Percentiles rank a stretch among this genome's conserved stretches.
These are phyloP conservation scores for Chlamydomonas sp. DNA, from an alignment of 139 green algal species.

Conservation along the genomic window DNA sequence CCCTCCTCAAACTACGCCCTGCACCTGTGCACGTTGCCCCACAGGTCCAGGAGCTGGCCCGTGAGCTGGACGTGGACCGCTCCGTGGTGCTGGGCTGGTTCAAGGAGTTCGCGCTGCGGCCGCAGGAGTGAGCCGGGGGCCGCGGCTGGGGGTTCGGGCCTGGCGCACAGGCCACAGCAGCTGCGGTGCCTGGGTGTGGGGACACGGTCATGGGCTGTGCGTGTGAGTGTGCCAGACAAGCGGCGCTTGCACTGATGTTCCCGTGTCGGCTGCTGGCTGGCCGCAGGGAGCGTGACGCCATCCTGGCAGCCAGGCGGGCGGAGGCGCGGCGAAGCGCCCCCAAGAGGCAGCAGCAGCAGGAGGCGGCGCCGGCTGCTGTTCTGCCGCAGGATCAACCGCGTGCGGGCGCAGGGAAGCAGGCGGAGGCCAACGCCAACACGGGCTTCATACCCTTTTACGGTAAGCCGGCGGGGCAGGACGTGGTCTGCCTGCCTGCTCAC, in stretches of 20 bases:
- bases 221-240: not conserved
- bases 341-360: not conserved
- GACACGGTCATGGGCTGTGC: too few species aligned
- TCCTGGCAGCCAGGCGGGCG: not conserved
- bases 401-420: not conserved
- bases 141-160: not conserved
- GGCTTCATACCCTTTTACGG: conserved; percentile 56
- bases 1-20: not conserved
- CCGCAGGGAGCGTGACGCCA: conserved; percentile 31
- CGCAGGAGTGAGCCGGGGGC: conserved; percentile 4
- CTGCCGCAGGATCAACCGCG: too few species aligned
- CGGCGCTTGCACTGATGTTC: not conserved
- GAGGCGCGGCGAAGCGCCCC: conserved; percentile 6
- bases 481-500: too few species aligned
- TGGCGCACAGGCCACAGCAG: not conserved
- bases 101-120: conserved; percentile 39
- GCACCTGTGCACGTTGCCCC: not conserved
- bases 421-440: not conserved
- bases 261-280: not conserved
- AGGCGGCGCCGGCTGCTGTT: not conserved
- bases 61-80: conserved; percentile 42
- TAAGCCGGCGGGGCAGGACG: conserved; percentile 3
- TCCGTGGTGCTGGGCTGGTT: conserved; percentile 40
- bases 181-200: too few species aligned
- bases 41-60: conserved; percentile 39